Evolutionary conservation across 2,329 filamentous ascomycete species (phyloP).

Genomic region (Penicillium sclerotigenum): DNA sequence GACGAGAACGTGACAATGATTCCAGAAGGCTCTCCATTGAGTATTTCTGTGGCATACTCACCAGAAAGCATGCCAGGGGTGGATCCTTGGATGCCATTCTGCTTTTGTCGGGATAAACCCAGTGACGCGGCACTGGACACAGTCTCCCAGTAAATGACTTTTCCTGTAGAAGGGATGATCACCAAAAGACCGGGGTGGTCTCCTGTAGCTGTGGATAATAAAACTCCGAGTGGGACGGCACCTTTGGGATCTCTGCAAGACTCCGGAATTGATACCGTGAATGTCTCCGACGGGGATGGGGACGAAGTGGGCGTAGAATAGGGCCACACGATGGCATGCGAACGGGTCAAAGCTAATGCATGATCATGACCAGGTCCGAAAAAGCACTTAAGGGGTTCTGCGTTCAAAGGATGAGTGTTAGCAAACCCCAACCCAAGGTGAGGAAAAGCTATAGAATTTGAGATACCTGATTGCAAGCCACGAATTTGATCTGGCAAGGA

Average conservation of each 20-base stretch:
- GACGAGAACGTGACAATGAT: conserved; percentile 82
- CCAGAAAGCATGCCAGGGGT: conserved; percentile 73
- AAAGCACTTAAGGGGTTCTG: conserved; percentile 64
- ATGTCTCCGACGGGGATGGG: conserved; percentile 57
- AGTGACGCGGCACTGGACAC: conserved; percentile 84
- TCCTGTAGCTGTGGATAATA: conserved; percentile 76
- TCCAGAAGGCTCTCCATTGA: conserved; percentile 81
- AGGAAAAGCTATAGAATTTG: conserved; percentile 29
- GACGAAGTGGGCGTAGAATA: conserved; percentile 57
- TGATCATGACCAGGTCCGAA: conserved; percentile 66
- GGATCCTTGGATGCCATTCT: conserved; percentile 71
- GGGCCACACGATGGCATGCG: conserved; percentile 85
- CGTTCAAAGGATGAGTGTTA: conserved; percentile 14
- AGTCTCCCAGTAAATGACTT: conserved; percentile 92
- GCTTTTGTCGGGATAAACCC: conserved; percentile 76
- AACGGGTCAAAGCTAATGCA: conserved; percentile 75
- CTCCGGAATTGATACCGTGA: conserved; percentile 75
- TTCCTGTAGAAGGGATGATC: conserved; percentile 77
- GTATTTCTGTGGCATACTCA: conserved; percentile 72
- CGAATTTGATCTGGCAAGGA: conserved; percentile 76
- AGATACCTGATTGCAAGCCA: conserved; percentile 60
- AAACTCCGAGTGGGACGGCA: conserved; percentile 73
- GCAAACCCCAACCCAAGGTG: conserved; percentile 9
- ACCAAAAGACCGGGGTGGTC: conserved; percentile 82
- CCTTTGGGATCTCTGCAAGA: conserved; percentile 64